Base-by-base conservation (phyloP, 179 eudicot species). In the Nepenthes alata region DNA sequence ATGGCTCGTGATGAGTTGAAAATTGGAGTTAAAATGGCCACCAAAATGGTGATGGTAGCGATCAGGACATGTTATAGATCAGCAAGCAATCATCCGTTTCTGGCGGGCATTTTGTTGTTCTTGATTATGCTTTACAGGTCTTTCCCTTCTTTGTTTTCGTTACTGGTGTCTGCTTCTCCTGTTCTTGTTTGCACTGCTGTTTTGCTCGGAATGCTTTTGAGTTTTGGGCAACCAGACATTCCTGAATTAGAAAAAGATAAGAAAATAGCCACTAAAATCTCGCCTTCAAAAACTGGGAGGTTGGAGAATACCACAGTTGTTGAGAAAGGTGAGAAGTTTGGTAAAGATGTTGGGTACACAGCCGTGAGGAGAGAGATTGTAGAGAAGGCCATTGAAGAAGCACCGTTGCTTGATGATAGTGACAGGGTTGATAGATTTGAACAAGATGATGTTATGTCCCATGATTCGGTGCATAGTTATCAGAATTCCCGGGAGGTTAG, bases 171-270 rank as follows among this genome's bases (percentile, higher is more conserved):
- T 74, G 78, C 83, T 12, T 88, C 95, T n/a, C 97, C 97, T 76
- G 84, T 91, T 55, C 78, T 91, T 79, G 78, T 84, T 60, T 88
- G 89, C 58, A 91, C 95, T 73, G 84, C 81, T 73, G 70, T 81
- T 65, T 75, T 91, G 77, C 94, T 91, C 71, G 97, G 97, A 48
- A 75, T 81, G 53, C 83, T 91, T 34, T 81, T 91, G 80, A 88
- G 88, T 79, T 84, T 78, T 54, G 96, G 96, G 34, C 75, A 85
- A 38, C 79, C 83, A 12, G 78, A 74, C 45, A 63, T 75, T 50
- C 80, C 80, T 60, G 78, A 78, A 63, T 47, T 74, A 37, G 88
- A 84, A 4, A 75, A 73, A 10, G 94, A 82, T 45, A 80, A 72
- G 63, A 78, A 63, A 53, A 37, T 41, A 6, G 38, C 64, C 25